Percentiles rank a stretch among this genome's conserved stretches.
Evolutionary conservation across 176 grass and related monocot species (phyloP).

Genomic region (Bromus sterilis): DNA sequence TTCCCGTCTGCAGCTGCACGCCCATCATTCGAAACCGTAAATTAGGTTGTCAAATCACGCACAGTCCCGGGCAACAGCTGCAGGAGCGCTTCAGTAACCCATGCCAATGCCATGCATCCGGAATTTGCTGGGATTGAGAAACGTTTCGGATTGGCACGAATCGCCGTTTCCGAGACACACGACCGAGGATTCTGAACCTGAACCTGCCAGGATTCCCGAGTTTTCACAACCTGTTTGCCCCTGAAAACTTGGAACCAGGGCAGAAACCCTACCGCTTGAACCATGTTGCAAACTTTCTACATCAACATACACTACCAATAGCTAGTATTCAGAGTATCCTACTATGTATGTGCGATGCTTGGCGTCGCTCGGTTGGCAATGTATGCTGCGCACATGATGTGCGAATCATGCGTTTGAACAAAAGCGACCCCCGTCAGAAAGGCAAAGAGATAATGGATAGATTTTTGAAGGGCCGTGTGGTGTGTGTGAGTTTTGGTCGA

Average conservation of each 20-base stretch:
- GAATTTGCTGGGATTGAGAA: not conserved
- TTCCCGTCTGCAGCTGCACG: not conserved
- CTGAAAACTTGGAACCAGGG: not conserved
- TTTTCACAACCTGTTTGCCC: not conserved
- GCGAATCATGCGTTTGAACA: not conserved
- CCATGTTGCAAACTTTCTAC: not conserved
- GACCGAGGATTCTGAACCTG: not conserved
- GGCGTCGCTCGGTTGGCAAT: not conserved
- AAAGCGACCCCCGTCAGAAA: not conserved
- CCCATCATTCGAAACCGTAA: not conserved
- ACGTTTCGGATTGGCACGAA: slow-evolving; percentile 11
- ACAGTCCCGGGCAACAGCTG: not conserved
- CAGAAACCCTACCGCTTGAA: too few relatives aligned
- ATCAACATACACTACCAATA: not conserved
- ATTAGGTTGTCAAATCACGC: not conserved
- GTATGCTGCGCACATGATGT: not conserved
- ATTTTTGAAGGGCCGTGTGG: not conserved
- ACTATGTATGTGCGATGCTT: not conserved
- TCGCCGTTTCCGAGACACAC: not conserved
- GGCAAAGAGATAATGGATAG: not conserved
- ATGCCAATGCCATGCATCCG: not conserved
- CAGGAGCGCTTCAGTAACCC: not conserved
- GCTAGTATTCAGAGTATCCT: not conserved
- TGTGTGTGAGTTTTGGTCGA: not conserved
- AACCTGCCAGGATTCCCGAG: not conserved